Base-by-base conservation (phyloP, 305 asterid species). In the Galium porrigens region DNA sequence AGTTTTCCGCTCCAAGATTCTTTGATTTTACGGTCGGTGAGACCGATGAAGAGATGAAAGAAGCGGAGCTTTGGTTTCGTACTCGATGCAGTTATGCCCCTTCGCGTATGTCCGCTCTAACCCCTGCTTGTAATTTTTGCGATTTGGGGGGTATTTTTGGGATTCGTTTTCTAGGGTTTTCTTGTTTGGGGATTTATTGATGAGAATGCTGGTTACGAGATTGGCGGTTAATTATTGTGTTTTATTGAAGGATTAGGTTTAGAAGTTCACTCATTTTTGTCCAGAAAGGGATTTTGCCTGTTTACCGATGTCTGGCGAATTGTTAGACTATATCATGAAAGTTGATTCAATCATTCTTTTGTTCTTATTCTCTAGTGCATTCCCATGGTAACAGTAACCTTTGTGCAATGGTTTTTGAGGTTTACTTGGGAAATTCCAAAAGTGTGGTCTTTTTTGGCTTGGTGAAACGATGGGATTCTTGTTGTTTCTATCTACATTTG, bases 21-120 rank as follows among this genome's bases (percentile, higher is more conserved):
- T 81, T 77, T 54, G 88, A 88, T 73, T 90, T 90, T 67, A 73
- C 82, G 25, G 51, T 20, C 6, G 91, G 78, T 22, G 97, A 90
- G 80, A 78, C 85, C 0, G 84, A 60, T 30, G 84, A 76, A 0
- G 95, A 90, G 41, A 78, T 68, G 37, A 79, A 77, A 0, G 76
- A 64, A 69, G 94, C 97, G 14, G 96, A 88, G 78, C 82, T 82
- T 66, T 90, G 97, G 97, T 90, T 90, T 58, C 85, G 83, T 32
- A 68, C 70, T 3, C 73, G 80, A 18, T 68, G 58, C 29, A 60
- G 86, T 60, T 80, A 87, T 62, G 91, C 96, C 68, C 97, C 95
- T 71, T 90, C 97, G 58, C 96, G 97, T 90, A 78, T 60, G 97
- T 79, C 39, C 54, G 12, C 30, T 52, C 14, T 3, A 68, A 11